Evolutionary conservation across 495 filamentous ascomycete species (phyloP), one percentile per base, ranked within the genome.

Genomic region (Terfezia claveryi): DNA sequence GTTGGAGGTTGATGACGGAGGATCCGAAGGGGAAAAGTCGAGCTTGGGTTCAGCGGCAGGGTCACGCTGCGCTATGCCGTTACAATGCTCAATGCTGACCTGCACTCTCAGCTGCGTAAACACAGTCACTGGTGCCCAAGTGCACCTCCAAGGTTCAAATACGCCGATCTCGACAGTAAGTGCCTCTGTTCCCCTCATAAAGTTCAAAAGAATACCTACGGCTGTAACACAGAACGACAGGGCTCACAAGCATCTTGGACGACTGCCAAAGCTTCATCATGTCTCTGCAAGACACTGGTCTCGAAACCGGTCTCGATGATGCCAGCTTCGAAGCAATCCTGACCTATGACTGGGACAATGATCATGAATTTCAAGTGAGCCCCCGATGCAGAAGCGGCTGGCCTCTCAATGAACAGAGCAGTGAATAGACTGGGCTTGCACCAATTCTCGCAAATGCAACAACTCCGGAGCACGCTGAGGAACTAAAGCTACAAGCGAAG

Each of bases 331-430:
- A 57, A 52, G 37, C 61, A 55, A 52, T 79, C n/a, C 68, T 74
- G 49, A 53, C 52, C n/a, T 79, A 79, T 64, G 56, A 66, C 12
- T 79, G 76, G 76, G 71, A 68, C 50, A 59, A 62, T 54, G 76
- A 79, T 58, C 61, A 66, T 52, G 74, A 77, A 58, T 79, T 77
- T 58, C 73, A 77, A 63, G 70, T 71, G 65, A 52, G 58, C 52
- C 23, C 50, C 12, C 14, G 49, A 50, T 38, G 27, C 37, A 49
- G 10, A 36, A 23, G 38, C n/a, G 11, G n/a, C 17, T 37, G 23
- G 36, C 53, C 16, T 46, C 46, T 16, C 23, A 56, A 32, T 32
- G 7, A 32, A 32, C 27, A 32, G 27, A 32, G 27, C 2, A 32
- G 27, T 32, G 27, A 50, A 52, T 56, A 66, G 64, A 46, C 55